Conservation (phyloP, 371 early-diverging fungal genomes). For the Mortierella polycephala region DNA sequence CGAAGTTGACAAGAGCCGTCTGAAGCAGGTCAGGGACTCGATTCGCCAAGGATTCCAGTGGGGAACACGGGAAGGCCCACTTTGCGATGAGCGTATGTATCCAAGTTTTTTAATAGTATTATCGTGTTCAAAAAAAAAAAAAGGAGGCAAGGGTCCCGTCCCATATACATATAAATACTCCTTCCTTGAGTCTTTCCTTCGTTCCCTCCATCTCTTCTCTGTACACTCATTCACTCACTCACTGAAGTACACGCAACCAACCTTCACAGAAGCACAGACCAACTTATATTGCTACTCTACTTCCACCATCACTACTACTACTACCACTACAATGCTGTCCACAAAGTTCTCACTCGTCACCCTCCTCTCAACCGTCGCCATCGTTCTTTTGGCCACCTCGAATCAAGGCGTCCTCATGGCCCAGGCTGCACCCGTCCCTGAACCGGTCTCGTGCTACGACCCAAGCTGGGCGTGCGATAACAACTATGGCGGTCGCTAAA, state of each 20-base stretch:
- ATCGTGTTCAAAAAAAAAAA: constrained; percentile 2
- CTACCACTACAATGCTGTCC: background rate
- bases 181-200: background rate
- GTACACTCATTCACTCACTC: background rate
- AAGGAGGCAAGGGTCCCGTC: background rate
- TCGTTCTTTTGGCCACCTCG: constrained; percentile 1
- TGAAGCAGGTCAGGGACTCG: constrained; percentile 84
- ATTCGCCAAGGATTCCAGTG: constrained; percentile 97
- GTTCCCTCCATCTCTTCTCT: too few relatives aligned
- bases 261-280: too few relatives aligned
- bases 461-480: constrained; percentile 7
- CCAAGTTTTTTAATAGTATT: too few relatives aligned
- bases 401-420: background rate
- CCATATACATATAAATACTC: background rate
- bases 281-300: too few relatives aligned
- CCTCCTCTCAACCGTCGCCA: constrained; percentile 2
- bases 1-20: constrained; percentile 86
- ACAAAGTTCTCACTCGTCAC: background rate
- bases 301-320: background rate
- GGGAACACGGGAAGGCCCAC: constrained; percentile 95
- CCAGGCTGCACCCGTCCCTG: constrained; percentile 6
- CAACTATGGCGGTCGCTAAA: background rate
- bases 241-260: background rate
- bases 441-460: constrained; percentile 10
- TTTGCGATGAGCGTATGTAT: constrained; percentile 93